Evolutionary conservation across 192 early-diverging fungal genomes (phyloP), one percentile per base, ranked within the genome.

Genomic region (Coemansia pectinata): DNA sequence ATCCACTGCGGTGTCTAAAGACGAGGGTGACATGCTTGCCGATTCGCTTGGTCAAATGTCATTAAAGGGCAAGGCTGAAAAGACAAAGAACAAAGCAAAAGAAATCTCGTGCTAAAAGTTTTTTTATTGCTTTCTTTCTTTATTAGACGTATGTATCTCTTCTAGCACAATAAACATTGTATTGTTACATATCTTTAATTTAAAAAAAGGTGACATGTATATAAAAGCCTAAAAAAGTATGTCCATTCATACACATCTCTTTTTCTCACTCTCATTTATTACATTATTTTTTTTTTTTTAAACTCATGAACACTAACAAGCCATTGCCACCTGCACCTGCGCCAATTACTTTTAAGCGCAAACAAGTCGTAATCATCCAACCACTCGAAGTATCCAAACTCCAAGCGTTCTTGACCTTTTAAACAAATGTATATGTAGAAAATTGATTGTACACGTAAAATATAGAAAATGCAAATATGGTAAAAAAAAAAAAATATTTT

Each of bases 271-370:
- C 53, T 31, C 29, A 41, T 2, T 14, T 4, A 41, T 44, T 1
- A 7, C n/a, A 52, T 39, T 39, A 63, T n/a, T n/a, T n/a, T n/a
- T 63, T 40, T 3, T 7, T 33, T 66, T 7, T 21, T 41, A 1
- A 4, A n/a, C 31, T 23, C 40, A 61, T 69, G 60, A 53, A 62
- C 47, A 14, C 39, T 7, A 55, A 53, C 60, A 69, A 69, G 47
- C 60, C 67, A 23, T 25, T 69, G 14, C 67, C 67, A n/a, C 67
- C 47, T 9, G n/a, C 38, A 4, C 60, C 60, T 1, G 17, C 58
- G 17, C 15, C 0, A 3, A 41, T 41, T 15, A 3, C 10, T 27
- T 10, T 4, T 29, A 29, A 36, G 33, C 33, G n/a, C 15, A 31
- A 36, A 23, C 23, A 61, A 1, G 52, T 11, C 9, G 27, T 27